Evolutionary conservation across 345 rosid genomes (phyloP), one percentile per base, ranked within the genome.

Genomic region (Acer saccharum): DNA sequence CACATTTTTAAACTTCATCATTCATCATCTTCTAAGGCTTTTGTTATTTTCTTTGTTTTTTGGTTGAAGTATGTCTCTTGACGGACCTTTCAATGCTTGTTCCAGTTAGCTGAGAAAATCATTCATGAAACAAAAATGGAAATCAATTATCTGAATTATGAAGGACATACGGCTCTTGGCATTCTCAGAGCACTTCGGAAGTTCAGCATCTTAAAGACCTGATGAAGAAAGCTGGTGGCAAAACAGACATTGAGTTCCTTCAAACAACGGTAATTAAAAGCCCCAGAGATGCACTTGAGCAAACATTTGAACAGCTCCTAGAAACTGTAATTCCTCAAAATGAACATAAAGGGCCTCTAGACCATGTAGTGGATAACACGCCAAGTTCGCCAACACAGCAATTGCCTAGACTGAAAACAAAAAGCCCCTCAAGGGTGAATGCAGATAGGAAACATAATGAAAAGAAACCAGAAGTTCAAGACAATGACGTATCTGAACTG

Each of bases 91-190:
- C n/a, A 39, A 61, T 60, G 62, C 55, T 60, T 43, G 23, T 12
- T 41, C 20, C 54, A 79, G 81, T 4, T 76, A 13, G 72, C 78
- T 43, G 68, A 58, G 14, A 35, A 76, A 64, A 76, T 83, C 39
- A 69, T 32, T 62, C 39, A 27, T 11, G 32, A 44, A 14, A 61
- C 21, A 2, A 62, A 71, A 29, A 71, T 4, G 44, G 27, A 9
- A 16, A 35, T 27, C 21, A 71, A 73, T 61, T 23, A 73, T 16
- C 20, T 1, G 68, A 73, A 73, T 18, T 6, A 21, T 14, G 58
- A 60, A 21, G 57, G 68, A 44, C 23, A 16, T 4, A 21, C 68
- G 2, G 66, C 68, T 7, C 41, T 73, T 39, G 55, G 41, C 48
- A 44, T 73, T 43, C 76, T 73, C 74, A 5, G 29, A 14, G 10